Base-by-base conservation (phyloP, 768 basidiomycete species). In the Paxillus involutus region DNA sequence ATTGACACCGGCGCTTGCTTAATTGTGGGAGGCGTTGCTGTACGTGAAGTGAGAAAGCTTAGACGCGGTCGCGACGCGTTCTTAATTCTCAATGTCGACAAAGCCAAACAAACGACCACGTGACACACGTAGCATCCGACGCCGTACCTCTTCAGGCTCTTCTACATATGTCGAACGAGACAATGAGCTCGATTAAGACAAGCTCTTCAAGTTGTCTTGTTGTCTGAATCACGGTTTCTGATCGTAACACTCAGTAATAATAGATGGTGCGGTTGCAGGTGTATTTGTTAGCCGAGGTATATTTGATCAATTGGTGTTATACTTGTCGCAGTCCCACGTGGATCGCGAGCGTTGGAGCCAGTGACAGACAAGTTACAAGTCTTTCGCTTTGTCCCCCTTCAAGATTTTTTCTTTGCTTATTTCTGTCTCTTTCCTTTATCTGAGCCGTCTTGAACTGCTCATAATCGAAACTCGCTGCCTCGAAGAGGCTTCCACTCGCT, bases 401-500 rank as follows among this genome's bases (percentile, higher is more conserved):
- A 19, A 36, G 50, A 3, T 11, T 33, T 46, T 4, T 49, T 45
- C 21, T 51, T 48, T 49, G 26, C 48, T 55, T 3, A 53, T 49
- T 55, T 48, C 21, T 49, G 26, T 49, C 53, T 3, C 53, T 49
- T 55, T 47, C 21, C 41, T 48, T 19, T 40, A 39, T 44, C 42
- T 29, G 39, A 63, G 53, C 49, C 57, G 32, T 41, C 33, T 37
- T 36, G 32, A 10, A 52, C 26, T 21, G 59, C 64, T 56, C 56
- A 41, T 16, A 52, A 40, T 55, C 46, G 16, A 47, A 44, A 14
- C 26, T 59, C 59, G 59, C 63, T 61, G 66, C 45, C 69, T 64
- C 62, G 52, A 49, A 63, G 61, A 54, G 68, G 63, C 64, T 66
- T 69, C 64, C 68, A 55, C 59, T 69, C 68, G 24, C 56, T 69